Base-by-base conservation (phyloP, 208 protist species). In the Crithidia acanthocephali region DNA sequence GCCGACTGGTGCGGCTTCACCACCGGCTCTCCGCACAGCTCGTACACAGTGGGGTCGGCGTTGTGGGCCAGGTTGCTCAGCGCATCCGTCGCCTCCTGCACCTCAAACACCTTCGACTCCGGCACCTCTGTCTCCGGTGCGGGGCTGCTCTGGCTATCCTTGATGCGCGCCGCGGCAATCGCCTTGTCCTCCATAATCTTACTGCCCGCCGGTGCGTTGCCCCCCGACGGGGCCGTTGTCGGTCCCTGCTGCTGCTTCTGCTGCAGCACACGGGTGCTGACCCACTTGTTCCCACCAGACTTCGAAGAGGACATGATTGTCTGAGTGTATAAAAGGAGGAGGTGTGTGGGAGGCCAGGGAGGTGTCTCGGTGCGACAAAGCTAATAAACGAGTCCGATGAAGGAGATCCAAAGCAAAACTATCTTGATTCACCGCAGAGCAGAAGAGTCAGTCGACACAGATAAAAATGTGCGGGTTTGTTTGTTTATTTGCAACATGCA, bases 11-110 rank as follows among this genome's bases (percentile, higher is more conserved):
- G 60, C n/a, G 70, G 67, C 48, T 81, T 52, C 25, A 84, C 55
- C 30, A 74, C 48, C 11, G 81, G 45, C 25, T 85, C 71, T 2
- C 80, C 77, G 22, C 16, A 40, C 62, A 86, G 61, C 64, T 76
- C 65, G 57, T 80, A 79, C 37, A 59, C 42, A 18, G 70, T 61
- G 23, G 52, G 65, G 8, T 85, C 78, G 10, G 75, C 72, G 70
- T 89, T 91, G 78, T 92, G 87, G 48, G 74, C 84, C 37, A 96
- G 73, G 76, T 96, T 96, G 80, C 84, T 92, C 52, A 96, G 76
- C 2, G 88, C 83, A 74, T 96, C 92, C 1, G 85, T 86, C 23
- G 92, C 86, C 52, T 94, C 89, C 61, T 93, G 88, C 74, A 80
- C 70, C 75, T 93, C 88, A 68, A 96, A 96, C 22, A 76, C 22